These are phyloP conservation scores for Myriosclerotinia scirpicola DNA, from an alignment of 2,329 filamentous ascomycete genomes.

Conservation along the genomic window DNA sequence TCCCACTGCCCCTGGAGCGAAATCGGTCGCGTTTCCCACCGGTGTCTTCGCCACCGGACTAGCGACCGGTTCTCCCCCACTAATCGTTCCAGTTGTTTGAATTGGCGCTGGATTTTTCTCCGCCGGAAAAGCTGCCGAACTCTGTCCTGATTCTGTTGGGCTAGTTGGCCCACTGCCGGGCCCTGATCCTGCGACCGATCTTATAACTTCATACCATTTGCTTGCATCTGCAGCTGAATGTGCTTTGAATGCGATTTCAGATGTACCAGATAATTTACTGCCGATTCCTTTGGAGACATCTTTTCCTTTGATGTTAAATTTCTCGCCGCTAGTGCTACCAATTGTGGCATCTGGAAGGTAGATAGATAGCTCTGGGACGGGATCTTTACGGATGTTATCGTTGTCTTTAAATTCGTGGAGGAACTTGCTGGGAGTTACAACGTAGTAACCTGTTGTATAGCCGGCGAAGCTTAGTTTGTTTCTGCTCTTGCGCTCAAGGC, in stretches of 20 bases:
- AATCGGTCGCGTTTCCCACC: constrained; percentile 2
- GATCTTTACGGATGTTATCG: constrained; percentile 69
- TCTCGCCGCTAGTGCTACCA: constrained; percentile 68
- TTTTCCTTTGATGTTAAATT: constrained; percentile 95
- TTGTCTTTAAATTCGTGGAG: constrained; percentile 96
- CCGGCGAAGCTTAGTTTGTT: constrained; percentile 75
- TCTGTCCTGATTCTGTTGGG: constrained; percentile 30
- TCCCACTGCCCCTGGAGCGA: background rate
- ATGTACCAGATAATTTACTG: constrained; percentile 74
- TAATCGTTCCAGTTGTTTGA: constrained; percentile 35
- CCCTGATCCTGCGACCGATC: constrained; percentile 30
- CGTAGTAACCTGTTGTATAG: constrained; percentile 82
- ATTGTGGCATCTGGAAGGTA: constrained; percentile 89
- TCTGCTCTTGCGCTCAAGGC: constrained; percentile 85
- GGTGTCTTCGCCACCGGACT: constrained; percentile 29
- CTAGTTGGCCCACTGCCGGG: constrained; percentile 33
- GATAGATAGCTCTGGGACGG: constrained; percentile 80
- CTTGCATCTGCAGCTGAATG: constrained; percentile 76
- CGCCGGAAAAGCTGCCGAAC: constrained; percentile 26
- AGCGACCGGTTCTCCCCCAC: constrained; percentile 32
- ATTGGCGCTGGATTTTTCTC: constrained; percentile 30
- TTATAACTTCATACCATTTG: constrained; percentile 79
- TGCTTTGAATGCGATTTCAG: constrained; percentile 86
- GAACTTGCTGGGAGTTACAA: constrained; percentile 83
- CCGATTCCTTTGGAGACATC: constrained; percentile 79